Evolutionary conservation across 1,284 basidiomycete species (phyloP).

Genomic region (Baeospora myosura): DNA sequence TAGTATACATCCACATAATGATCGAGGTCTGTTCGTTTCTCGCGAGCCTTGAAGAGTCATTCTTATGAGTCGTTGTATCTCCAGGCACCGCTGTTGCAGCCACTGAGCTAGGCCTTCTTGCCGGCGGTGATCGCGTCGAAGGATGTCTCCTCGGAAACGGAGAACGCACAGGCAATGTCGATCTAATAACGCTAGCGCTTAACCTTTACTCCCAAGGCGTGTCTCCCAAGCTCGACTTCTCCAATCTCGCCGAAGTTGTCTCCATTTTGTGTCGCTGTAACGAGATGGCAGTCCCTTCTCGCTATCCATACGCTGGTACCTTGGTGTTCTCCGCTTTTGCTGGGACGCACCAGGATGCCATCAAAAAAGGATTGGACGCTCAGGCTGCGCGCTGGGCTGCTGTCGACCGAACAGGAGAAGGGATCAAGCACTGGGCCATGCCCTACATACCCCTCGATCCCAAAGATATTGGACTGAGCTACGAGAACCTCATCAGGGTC

Average conservation of each 20-base stretch:
- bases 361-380: constrained; percentile 88
- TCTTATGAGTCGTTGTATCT: constrained; percentile 1
- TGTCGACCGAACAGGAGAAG: constrained; percentile 42
- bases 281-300: constrained; percentile 79
- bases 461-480: constrained; percentile 79
- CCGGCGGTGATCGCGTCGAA: constrained; percentile 84
- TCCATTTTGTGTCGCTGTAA: constrained; percentile 84
- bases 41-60: not conserved
- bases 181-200: constrained; percentile 82
- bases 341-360: constrained; percentile 86
- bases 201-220: constrained; percentile 89
- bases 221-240: constrained; percentile 75
- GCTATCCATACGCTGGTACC: constrained; percentile 87
- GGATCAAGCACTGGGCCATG: constrained; percentile 66
- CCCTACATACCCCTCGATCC: constrained; percentile 90
- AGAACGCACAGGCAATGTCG: constrained; percentile 89
- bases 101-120: constrained; percentile 77
- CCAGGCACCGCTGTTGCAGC: constrained; percentile 79
- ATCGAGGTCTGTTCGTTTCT: constrained; percentile 48
- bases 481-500: constrained; percentile 91
- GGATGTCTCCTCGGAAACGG: constrained; percentile 90
- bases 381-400: constrained; percentile 47
- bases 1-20: constrained; percentile 87
- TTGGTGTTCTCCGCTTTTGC: constrained; percentile 92
- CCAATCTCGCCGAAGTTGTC: constrained; percentile 73